Conservation (phyloP, 306 rosid species). For the Alnus glutinosa region DNA sequence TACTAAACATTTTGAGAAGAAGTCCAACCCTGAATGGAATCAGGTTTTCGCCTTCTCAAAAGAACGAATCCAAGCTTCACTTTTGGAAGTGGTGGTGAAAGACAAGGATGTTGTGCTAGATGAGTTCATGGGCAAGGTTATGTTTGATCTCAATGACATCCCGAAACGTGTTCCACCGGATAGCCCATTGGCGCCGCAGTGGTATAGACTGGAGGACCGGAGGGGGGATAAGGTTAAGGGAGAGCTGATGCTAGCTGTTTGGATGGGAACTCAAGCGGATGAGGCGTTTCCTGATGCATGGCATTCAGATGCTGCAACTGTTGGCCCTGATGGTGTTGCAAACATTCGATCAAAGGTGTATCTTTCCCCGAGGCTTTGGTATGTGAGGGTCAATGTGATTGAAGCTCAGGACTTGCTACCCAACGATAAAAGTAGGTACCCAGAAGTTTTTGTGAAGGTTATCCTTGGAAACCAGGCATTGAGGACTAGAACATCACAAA, state of each 20-base stretch:
- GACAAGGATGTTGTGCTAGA: conserved; percentile 79
- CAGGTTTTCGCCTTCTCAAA: conserved; percentile 84
- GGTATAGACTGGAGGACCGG: conserved; percentile 77
- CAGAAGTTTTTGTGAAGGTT: conserved; percentile 76
- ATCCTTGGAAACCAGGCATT: conserved; percentile 56
- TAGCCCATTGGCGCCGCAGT: conserved; percentile 90
- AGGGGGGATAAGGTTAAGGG: conserved; percentile 67
- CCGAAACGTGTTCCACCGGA: conserved; percentile 88
- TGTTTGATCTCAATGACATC: conserved; percentile 69
- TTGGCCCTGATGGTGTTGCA: conserved; percentile 64
- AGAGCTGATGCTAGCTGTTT: conserved; percentile 89
- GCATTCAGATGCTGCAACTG: conserved; percentile 89
- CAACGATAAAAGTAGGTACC: conserved; percentile 64
- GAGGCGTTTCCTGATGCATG: conserved; percentile 93
- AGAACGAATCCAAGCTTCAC: conserved; percentile 80
- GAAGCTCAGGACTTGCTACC: conserved; percentile 88
- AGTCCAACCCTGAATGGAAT: conserved; percentile 76
- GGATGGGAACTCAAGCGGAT: conserved; percentile 99
- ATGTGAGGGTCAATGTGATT: conserved; percentile 81
- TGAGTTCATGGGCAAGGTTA: conserved; percentile 68
- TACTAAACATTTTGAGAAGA: conserved; percentile 82
- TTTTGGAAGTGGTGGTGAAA: conserved; percentile 75
- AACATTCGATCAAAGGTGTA: conserved; percentile 81
- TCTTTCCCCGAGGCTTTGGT: conserved; percentile 90
- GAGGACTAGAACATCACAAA: conserved; percentile 65